phyloP scores from a whole-genome alignment of 495 filamentous ascomycete species.

The Xylaria longipes region DNA sequence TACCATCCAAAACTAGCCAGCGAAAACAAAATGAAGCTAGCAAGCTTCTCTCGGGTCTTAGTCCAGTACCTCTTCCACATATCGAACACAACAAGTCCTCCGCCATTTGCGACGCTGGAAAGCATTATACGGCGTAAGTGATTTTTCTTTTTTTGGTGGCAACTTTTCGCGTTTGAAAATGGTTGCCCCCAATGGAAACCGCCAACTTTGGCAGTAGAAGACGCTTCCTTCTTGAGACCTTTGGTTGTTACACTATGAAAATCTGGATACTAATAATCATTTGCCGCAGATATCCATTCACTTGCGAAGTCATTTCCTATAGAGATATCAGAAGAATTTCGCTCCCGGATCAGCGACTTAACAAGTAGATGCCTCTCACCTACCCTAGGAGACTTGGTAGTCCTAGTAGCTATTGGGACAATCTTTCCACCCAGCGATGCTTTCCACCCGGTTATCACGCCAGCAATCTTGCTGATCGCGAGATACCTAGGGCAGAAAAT shows the following conservation, averaged over 20 bases:
- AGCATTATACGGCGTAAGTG: constrained; percentile 45
- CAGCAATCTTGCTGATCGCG: constrained; percentile 79
- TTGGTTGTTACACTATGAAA: not conserved
- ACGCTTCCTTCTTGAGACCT: not conserved
- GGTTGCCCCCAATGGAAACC: not conserved
- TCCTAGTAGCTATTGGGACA: constrained; percentile 80
- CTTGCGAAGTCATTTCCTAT: constrained; percentile 82
- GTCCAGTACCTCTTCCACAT: constrained; percentile 79
- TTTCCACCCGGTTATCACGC: constrained; percentile 92
- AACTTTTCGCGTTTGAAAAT: not conserved
- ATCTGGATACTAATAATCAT: not conserved
- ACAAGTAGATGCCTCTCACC: constrained; percentile 66
- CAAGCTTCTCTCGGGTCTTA: constrained; percentile 73
- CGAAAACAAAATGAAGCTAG: constrained; percentile 84
- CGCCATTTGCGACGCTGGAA: constrained; percentile 49
- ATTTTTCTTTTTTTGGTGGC: not conserved
- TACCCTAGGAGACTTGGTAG: constrained; percentile 74
- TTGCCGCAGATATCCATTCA: constrained; percentile 69
- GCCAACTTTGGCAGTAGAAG: not conserved
- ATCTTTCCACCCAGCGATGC: constrained; percentile 96
- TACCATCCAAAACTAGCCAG: constrained; percentile 86
- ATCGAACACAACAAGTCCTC: constrained; percentile 49
- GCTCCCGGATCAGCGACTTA: constrained; percentile 70
- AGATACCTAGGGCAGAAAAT: constrained; percentile 82
- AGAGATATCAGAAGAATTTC: constrained; percentile 77